phyloP scores from a whole-genome alignment of 2,329 filamentous ascomycete species.

The Sporothrix globosa region DNA sequence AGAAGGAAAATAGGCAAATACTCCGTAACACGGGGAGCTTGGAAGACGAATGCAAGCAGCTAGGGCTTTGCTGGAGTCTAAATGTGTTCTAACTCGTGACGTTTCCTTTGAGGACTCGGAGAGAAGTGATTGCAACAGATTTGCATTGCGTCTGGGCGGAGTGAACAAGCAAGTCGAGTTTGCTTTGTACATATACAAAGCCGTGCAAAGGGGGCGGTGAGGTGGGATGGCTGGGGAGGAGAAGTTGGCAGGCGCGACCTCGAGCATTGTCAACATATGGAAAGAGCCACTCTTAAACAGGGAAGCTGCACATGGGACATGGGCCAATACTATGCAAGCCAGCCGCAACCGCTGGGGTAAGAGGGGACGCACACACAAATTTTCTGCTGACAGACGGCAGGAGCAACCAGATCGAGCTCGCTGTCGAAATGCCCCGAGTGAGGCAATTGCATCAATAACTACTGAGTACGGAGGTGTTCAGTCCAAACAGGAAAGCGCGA shows the following conservation, averaged over 20 bases:
- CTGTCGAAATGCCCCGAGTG: background rate
- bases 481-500: background rate
- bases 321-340: background rate
- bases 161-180: no score
- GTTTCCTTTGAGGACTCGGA: background rate
- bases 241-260: slow-evolving; percentile 18
- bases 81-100: background rate
- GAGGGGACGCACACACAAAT: background rate
- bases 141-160: background rate
- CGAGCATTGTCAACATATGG: slow-evolving; percentile 1
- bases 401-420: background rate
- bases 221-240: background rate
- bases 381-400: slow-evolving; percentile 3
- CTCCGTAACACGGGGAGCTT: background rate
- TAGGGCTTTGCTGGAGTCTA: background rate
- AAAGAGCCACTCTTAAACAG: slow-evolving; percentile 19
- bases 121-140: background rate
- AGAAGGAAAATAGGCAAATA: background rate
- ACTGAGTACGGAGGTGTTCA: background rate
- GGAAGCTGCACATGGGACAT: slow-evolving; percentile 9
- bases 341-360: background rate
- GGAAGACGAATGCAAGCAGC: background rate
- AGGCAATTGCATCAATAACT: background rate
- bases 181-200: no score
- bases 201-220: background rate